Evolutionary conservation across 176 grass and related monocot genomes (phyloP).

Genomic region (Canna indica): DNA sequence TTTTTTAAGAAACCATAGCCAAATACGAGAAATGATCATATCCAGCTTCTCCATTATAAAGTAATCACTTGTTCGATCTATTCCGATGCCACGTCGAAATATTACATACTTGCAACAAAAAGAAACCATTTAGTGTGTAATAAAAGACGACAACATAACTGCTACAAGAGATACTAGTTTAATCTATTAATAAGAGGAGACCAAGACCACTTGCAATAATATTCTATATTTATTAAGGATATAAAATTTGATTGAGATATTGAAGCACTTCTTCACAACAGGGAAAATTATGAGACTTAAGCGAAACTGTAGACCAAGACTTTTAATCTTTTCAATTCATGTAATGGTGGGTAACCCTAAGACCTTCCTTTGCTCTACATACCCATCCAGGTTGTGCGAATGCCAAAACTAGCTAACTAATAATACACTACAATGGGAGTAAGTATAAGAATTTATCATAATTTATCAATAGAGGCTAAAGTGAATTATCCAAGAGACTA

Average conservation of each 20-base stretch:
- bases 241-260: neutral
- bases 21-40: constrained; percentile 67
- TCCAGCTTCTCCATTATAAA: constrained; percentile 96
- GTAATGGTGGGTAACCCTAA: too few relatives aligned
- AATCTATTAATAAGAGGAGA: neutral
- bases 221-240: neutral
- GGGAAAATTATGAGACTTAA: too few relatives aligned
- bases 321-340: too few relatives aligned
- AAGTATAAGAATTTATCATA: too few relatives aligned
- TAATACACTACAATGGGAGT: too few relatives aligned
- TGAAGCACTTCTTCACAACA: neutral
- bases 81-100: constrained; percentile 85
- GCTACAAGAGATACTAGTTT: neutral
- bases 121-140: neutral
- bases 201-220: neutral
- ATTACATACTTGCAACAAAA: constrained; percentile 67
- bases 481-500: too few relatives aligned
- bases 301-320: too few relatives aligned
- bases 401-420: too few relatives aligned
- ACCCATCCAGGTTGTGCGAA: too few relatives aligned
- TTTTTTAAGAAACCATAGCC: constrained; percentile 69
- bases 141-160: neutral
- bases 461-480: too few relatives aligned
- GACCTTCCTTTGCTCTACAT: too few relatives aligned
- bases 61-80: constrained; percentile 75